Percentiles rank a stretch among this genome's conserved stretches.
phyloP scores from a whole-genome alignment of 169 alveolate genomes.

The Babesia sp. region DNA sequence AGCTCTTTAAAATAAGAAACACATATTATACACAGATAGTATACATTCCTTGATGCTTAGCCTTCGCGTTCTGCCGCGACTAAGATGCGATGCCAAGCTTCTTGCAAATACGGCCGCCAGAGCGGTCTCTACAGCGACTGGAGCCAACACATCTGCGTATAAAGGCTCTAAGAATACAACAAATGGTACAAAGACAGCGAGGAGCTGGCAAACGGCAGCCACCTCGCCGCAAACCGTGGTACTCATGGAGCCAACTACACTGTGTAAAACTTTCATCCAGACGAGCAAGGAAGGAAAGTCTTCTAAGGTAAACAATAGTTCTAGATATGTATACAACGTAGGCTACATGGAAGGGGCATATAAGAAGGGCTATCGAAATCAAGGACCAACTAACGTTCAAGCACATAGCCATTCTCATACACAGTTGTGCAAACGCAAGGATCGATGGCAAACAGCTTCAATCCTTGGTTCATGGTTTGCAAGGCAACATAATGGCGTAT shows the following conservation, averaged over 20 bases:
- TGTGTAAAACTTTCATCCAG: conserved; percentile 9
- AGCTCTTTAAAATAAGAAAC: conserved; percentile 51
- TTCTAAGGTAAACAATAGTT: not conserved
- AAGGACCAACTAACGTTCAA: conserved; percentile 39
- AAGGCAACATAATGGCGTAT: not conserved
- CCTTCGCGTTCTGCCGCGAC: conserved; percentile 9
- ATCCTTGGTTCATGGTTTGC: conserved; percentile 34
- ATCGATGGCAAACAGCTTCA: conserved; percentile 1
- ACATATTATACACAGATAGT: not conserved
- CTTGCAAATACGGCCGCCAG: not conserved
- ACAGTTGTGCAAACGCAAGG: conserved; percentile 44
- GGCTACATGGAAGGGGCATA: conserved; percentile 44
- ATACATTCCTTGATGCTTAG: conserved; percentile 5
- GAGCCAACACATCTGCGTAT: not conserved
- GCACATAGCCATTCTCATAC: conserved; percentile 46
- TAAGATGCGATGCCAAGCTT: not conserved
- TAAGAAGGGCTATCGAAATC: conserved; percentile 35
- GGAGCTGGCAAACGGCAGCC: not conserved
- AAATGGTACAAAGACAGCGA: not conserved
- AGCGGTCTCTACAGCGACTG: not conserved
- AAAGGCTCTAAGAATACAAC: not conserved
- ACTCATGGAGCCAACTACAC: conserved; percentile 35
- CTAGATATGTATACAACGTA: not conserved
- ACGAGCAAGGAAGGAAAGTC: conserved; percentile 1
- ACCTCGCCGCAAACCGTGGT: not conserved